phyloP scores from a whole-genome alignment of 352 stramenopile species.

The Globisporangium mamillatum region DNA sequence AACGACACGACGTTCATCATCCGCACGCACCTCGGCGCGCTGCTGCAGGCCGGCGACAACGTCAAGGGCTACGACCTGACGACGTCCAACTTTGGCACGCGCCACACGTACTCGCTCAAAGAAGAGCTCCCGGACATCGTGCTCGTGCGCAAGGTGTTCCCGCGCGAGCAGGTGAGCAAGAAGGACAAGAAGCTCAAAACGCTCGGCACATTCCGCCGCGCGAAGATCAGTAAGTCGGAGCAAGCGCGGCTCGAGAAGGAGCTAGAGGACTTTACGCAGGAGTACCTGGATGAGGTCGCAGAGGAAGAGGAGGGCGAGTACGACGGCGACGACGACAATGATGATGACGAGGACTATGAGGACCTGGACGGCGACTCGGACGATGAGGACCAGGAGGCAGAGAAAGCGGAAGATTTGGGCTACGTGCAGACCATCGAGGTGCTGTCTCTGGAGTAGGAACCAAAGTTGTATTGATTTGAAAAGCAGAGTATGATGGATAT shows the following conservation, averaged over 20 bases:
- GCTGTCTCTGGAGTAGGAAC: neutral
- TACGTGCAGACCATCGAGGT: slow-evolving; percentile 25
- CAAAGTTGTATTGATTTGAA: neutral
- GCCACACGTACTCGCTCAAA: slow-evolving; percentile 40
- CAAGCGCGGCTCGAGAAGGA: slow-evolving; percentile 45
- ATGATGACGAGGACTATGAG: slow-evolving; percentile 16
- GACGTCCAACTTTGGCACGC: slow-evolving; percentile 47
- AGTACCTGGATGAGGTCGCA: slow-evolving; percentile 56
- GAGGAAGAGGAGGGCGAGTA: slow-evolving; percentile 31
- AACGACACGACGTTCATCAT: slow-evolving; percentile 78
- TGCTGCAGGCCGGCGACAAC: slow-evolving; percentile 58
- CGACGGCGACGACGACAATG: slow-evolving; percentile 20
- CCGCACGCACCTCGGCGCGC: slow-evolving; percentile 54
- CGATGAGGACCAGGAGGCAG: slow-evolving; percentile 6
- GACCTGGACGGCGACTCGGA: slow-evolving; percentile 20
- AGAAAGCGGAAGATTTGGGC: slow-evolving; percentile 13
- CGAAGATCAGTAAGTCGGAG: slow-evolving; percentile 57
- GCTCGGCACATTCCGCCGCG: slow-evolving; percentile 28
- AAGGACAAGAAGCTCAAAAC: slow-evolving; percentile 57
- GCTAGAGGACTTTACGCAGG: slow-evolving; percentile 58
- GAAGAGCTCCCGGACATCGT: slow-evolving; percentile 70
- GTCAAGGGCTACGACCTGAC: slow-evolving; percentile 77
- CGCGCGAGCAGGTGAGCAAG: slow-evolving; percentile 30
- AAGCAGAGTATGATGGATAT: neutral
- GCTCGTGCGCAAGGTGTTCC: slow-evolving; percentile 70